Evolutionary conservation across 2,329 filamentous ascomycete genomes (phyloP), one percentile per base, ranked within the genome.

Genomic region (Coccinonectria pachysandricola): DNA sequence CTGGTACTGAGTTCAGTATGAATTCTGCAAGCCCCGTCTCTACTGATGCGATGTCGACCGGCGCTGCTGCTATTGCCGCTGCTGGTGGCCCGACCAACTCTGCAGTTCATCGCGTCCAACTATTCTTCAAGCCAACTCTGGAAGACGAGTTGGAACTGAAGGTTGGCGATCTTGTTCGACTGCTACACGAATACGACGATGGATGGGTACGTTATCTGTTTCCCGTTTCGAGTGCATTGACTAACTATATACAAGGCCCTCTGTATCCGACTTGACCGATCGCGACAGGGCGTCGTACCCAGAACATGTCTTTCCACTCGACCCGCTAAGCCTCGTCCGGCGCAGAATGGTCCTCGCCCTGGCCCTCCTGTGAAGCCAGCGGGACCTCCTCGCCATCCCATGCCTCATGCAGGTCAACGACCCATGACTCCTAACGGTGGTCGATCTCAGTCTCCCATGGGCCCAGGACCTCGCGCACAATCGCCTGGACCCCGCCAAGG

Each of bases 161-260:
- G 36, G 73, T 79, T 31, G 91, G 91, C 27, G 78, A 92, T 36
- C 66, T 98, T 24, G 84, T 96, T 26, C 74, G 88, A 38, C 64
- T 98, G 38, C 65, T 96, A 27, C 88, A 96, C 49, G 87, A 94
- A 57, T 98, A 96, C 47, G 91, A 98, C 50, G 91, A 98, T 58
- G 91, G 91, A 46, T 98, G 91, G 91, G 83, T 88, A 71, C 70
- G 81, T 68, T 12, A 20, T 29, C 21, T 17, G 12, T 14, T 7
- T 7, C 12, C 10, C 7, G 10, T 7, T 4, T 18, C 5, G 12
- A 10, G 8, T 19, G 9, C 16, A 7, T 24, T 6, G 23, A 40
- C 52, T 56, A 53, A 59, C 46, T 42, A 43, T 44, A 32, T 23
- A 32, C 27, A 39, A 87, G 83, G 84, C 87, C 48, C 82, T 96